phyloP scores from a whole-genome alignment of 1,284 basidiomycete species.

The Ceratobasidium sp. region DNA sequence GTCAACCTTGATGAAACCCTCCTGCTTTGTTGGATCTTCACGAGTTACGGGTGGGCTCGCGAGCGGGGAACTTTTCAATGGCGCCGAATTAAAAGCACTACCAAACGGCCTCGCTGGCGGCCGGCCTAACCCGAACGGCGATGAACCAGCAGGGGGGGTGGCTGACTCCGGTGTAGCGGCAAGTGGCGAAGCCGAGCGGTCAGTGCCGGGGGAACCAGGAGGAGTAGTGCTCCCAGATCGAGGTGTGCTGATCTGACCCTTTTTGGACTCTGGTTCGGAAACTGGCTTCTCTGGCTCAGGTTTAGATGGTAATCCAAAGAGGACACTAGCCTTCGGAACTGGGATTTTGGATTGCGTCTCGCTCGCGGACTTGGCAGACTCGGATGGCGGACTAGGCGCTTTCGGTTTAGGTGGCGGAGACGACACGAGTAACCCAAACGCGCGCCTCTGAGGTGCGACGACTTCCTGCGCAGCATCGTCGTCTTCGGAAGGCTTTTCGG shows the following conservation, averaged over 20 bases:
- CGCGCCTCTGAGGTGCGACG: slow-evolving; percentile 7
- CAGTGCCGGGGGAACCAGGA: slow-evolving; percentile 63
- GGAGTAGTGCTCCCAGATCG: slow-evolving; percentile 61
- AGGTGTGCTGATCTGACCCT: not conserved
- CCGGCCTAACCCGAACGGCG: slow-evolving; percentile 57
- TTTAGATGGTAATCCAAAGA: slow-evolving; percentile 10
- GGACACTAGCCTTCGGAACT: slow-evolving; percentile 7
- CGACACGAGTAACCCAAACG: slow-evolving; percentile 8
- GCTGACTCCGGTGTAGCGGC: slow-evolving; percentile 54
- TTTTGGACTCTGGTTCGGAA: not conserved
- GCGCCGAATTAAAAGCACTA: slow-evolving; percentile 65
- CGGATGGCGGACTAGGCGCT: not conserved
- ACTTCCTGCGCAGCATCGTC: not conserved
- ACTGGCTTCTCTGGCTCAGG: slow-evolving; percentile 1
- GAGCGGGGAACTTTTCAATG: slow-evolving; percentile 70
- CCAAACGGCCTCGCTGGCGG: slow-evolving; percentile 61
- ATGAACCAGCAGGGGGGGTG: slow-evolving; percentile 46
- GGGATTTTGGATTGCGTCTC: slow-evolving; percentile 25
- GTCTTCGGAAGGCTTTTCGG: not conserved
- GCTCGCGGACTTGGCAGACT: not conserved
- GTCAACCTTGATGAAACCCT: slow-evolving; percentile 21
- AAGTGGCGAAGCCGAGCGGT: slow-evolving; percentile 51
- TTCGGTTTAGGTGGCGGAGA: slow-evolving; percentile 39
- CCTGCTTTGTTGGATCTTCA: slow-evolving; percentile 8
- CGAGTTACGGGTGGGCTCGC: slow-evolving; percentile 62